These are phyloP conservation scores for Kitagawia praeruptora DNA, from an alignment of 129 eudicot genomes.

Conservation along the genomic window DNA sequence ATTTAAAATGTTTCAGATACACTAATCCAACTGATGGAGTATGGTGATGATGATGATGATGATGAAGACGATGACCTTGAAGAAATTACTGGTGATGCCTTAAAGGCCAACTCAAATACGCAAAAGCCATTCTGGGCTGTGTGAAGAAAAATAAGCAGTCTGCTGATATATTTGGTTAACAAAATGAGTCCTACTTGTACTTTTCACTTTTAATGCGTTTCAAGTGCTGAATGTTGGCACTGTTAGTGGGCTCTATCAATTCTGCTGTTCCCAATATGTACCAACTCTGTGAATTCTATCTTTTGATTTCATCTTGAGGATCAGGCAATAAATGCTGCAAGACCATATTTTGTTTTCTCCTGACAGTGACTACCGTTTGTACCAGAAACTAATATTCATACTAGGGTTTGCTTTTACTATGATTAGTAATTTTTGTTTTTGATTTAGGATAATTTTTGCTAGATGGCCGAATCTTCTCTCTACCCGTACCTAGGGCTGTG, in stretches of 20 bases:
- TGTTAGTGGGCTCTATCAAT: background rate
- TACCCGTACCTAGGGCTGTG: background rate
- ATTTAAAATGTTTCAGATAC: conserved; percentile 46
- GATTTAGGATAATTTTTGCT: too few species aligned
- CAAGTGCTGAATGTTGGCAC: background rate
- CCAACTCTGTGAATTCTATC: background rate
- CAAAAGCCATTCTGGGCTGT: conserved; percentile 80
- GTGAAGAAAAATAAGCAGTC: conserved; percentile 19
- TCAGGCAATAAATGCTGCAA: background rate
- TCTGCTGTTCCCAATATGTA: background rate
- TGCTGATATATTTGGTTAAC: background rate
- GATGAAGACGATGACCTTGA: conserved; percentile 27
- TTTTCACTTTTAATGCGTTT: background rate
- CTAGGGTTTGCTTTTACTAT: background rate
- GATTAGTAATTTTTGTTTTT: too few species aligned
- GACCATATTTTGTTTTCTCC: background rate
- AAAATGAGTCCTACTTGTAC: background rate
- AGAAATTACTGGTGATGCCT: conserved; percentile 21
- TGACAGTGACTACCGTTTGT: background rate
- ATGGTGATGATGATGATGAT: conserved; percentile 81
- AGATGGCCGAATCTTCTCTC: background rate
- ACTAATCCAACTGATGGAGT: conserved; percentile 63
- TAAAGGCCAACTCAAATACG: conserved; percentile 20
- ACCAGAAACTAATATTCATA: background rate
- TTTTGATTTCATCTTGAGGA: background rate